Conservation (phyloP, 495 filamentous ascomycete species). For the Daldinia childiae region DNA sequence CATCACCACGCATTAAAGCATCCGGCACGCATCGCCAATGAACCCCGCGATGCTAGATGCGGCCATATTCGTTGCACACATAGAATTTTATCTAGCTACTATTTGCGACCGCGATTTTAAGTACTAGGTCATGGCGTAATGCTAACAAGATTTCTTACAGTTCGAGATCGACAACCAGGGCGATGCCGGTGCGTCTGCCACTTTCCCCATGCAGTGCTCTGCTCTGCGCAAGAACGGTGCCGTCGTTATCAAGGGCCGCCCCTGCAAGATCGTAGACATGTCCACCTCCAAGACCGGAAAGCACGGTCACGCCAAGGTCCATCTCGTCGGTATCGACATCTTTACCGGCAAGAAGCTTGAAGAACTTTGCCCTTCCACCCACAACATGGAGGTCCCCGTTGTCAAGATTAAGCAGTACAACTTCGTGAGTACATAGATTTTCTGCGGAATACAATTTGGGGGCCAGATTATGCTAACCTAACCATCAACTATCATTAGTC, state of each 20-base stretch:
- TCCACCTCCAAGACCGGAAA: slow-evolving; percentile 99
- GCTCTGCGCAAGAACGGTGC: slow-evolving; percentile 98
- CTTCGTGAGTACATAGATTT: slow-evolving; percentile 69
- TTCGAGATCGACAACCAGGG: slow-evolving; percentile 92
- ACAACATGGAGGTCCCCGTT: slow-evolving; percentile 99
- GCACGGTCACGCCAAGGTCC: slow-evolving; percentile 99
- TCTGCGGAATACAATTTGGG: not conserved
- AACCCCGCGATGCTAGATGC: slow-evolving; percentile 33
- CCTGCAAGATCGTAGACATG: slow-evolving; percentile 99
- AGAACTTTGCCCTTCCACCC: slow-evolving; percentile 98
- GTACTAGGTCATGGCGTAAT: not conserved
- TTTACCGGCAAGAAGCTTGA: slow-evolving; percentile 99
- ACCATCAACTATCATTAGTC: slow-evolving; percentile 63
- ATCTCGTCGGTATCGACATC: slow-evolving; percentile 96
- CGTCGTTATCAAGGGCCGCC: slow-evolving; percentile 96
- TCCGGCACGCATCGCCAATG: slow-evolving; percentile 37
- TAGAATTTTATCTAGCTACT: not conserved
- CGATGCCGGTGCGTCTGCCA: slow-evolving; percentile 92
- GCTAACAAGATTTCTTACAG: slow-evolving; percentile 54
- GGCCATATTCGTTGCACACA: not conserved
- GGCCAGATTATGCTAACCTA: slow-evolving; percentile 9
- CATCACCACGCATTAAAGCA: slow-evolving; percentile 33
- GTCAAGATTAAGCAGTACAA: slow-evolving; percentile 90
- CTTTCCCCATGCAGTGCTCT: slow-evolving; percentile 98
- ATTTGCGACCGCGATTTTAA: slow-evolving; percentile 13